Evolutionary conservation across 306 rosid genomes (phyloP).

Genomic region (Castanopsis chinensis): DNA sequence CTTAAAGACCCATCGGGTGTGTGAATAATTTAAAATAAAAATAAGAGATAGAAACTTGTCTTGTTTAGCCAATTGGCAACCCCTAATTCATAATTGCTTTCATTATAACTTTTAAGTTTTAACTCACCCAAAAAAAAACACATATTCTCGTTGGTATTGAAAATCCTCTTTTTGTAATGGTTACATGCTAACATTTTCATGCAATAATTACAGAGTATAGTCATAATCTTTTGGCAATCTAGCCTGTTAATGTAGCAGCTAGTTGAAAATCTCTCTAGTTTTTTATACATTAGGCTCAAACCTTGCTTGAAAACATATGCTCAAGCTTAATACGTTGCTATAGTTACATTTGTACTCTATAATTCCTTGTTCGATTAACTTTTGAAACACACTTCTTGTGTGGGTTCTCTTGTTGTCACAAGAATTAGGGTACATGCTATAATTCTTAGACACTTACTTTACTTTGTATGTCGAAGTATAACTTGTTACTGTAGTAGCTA

Average conservation of each 20-base stretch:
- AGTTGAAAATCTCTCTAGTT: too few species aligned
- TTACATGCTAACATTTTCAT: neutral
- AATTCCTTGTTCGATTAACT: too few species aligned
- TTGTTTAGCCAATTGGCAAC: neutral
- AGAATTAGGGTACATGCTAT: neutral
- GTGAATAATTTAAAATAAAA: too few species aligned
- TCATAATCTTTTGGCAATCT: too few species aligned
- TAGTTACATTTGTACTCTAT: too few species aligned
- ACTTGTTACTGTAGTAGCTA: neutral
- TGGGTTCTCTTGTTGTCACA: slow-evolving; percentile 9
- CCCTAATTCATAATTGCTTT: neutral
- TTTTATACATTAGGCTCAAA: too few species aligned
- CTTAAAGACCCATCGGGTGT: neutral
- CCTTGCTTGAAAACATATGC: too few species aligned
- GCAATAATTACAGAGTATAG: too few species aligned
- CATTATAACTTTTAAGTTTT: too few species aligned
- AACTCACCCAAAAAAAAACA: neutral
- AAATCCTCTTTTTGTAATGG: neutral
- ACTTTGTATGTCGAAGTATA: neutral
- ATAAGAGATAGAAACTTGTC: neutral
- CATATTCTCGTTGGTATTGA: neutral
- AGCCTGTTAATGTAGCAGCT: too few species aligned
- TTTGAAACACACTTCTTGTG: neutral
- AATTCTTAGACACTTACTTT: neutral
- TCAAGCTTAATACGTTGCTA: too few species aligned